Percentiles rank a stretch among this genome's conserved stretches.
These are phyloP conservation scores for Vigna nakashimae DNA, from an alignment of 306 rosid genomes.

Conservation along the genomic window DNA sequence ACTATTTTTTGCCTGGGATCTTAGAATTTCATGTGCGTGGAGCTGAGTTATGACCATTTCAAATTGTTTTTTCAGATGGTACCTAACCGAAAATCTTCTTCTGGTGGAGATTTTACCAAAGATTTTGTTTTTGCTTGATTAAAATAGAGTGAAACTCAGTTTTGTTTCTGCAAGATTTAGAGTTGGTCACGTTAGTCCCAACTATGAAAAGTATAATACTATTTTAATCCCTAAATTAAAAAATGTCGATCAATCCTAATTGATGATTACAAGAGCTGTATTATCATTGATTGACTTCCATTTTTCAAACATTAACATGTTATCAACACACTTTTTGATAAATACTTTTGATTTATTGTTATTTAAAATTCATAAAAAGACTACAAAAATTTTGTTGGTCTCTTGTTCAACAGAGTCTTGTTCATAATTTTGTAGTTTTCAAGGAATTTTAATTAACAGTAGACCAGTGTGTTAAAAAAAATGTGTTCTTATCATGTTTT, in stretches of 20 bases:
- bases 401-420: neutral
- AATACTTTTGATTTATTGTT: neutral
- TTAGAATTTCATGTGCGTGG: neutral
- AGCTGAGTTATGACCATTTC: constrained; percentile 15
- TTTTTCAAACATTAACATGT: neutral
- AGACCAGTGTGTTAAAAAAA: neutral
- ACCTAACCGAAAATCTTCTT: constrained; percentile 43
- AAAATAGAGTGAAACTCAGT: neutral
- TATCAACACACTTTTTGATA: neutral
- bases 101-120: constrained; percentile 45
- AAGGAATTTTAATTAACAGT: neutral
- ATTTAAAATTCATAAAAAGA: neutral
- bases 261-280: neutral
- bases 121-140: constrained; percentile 41
- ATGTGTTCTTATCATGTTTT: neutral
- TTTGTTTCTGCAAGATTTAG: constrained; percentile 4
- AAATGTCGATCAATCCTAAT: neutral
- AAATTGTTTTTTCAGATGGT: constrained; percentile 52
- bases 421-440: neutral
- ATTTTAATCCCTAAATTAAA: neutral
- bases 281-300: neutral
- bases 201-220: neutral
- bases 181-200: constrained; percentile 12
- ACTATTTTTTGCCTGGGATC: neutral
- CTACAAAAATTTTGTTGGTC: neutral